A percentile compares a stretch with the other conserved stretches of the same genome.
Conservation (phyloP, 129 eudicot species). For the Logfia minima region DNA sequence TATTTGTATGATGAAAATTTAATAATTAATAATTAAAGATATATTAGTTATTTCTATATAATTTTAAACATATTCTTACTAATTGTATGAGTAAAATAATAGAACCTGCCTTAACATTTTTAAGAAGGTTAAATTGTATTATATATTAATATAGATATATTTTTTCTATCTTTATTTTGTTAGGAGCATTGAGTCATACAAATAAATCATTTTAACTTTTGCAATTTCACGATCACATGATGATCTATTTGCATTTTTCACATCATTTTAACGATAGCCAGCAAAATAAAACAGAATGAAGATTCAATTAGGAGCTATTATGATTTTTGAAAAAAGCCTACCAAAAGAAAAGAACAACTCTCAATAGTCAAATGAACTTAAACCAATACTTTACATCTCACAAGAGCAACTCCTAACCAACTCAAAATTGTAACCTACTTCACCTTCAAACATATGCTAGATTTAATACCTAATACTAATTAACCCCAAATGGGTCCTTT, state of each 20-base stretch:
- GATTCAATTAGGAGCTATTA: neutral
- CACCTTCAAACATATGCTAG: conserved; percentile 29
- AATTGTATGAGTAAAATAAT: too few relatives aligned
- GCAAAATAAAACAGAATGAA: neutral
- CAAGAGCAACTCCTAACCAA: conserved; percentile 38
- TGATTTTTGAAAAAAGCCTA: neutral
- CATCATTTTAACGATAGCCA: neutral
- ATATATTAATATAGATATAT: too few relatives aligned
- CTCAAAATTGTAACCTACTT: conserved; percentile 39
- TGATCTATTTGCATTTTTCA: conserved; percentile 2
- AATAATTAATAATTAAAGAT: too few relatives aligned
- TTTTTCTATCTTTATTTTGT: neutral
- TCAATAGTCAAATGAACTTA: conserved; percentile 17
- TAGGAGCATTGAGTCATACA: neutral
- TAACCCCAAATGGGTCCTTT: conserved; percentile 30
- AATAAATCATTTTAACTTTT: neutral
- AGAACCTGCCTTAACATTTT: too few relatives aligned
- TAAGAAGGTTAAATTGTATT: too few relatives aligned
- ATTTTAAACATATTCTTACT: too few relatives aligned
- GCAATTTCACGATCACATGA: neutral
- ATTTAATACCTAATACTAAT: conserved; percentile 38
- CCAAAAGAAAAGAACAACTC: conserved; percentile 19
- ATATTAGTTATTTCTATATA: too few relatives aligned
- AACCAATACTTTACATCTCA: conserved; percentile 38
- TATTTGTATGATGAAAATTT: too few relatives aligned